Percentiles rank a stretch among this genome's conserved stretches.
Conservation (phyloP, 768 basidiomycete genomes). For the Lactifluus rugatus region DNA sequence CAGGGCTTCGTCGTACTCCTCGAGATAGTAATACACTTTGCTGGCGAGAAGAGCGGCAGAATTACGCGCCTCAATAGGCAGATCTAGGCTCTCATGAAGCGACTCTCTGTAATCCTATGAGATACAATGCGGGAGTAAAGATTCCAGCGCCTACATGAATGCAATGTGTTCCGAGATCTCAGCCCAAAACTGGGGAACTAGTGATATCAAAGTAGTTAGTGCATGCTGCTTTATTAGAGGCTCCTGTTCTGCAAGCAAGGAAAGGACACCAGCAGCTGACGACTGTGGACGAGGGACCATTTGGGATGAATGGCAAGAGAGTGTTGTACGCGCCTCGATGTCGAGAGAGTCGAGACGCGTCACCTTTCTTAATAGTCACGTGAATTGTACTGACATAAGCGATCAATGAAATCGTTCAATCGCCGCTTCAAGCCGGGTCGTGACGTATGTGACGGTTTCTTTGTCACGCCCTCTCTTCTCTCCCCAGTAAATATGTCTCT, state of each 20-base stretch:
- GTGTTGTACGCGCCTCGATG: neutral
- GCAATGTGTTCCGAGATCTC: conserved; percentile 95
- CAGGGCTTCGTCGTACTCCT: conserved; percentile 90
- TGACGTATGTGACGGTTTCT: neutral
- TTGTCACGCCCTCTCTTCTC: conserved; percentile 10
- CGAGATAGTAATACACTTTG: conserved; percentile 96
- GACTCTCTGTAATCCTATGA: conserved; percentile 53
- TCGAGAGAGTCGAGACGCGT: conserved; percentile 29
- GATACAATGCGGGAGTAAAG: neutral
- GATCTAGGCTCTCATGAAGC: conserved; percentile 73
- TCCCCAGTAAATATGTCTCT: conserved; percentile 24
- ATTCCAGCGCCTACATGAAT: conserved; percentile 58
- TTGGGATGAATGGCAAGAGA: conserved; percentile 21
- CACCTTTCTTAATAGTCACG: conserved; percentile 21
- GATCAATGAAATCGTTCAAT: neutral
- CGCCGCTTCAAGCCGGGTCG: conserved; percentile 1
- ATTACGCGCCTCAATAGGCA: conserved; percentile 64
- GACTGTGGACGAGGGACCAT: conserved; percentile 72
- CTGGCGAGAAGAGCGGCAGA: conserved; percentile 89
- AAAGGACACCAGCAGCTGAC: conserved; percentile 83
- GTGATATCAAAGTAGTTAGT: conserved; percentile 65
- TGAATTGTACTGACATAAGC: neutral
- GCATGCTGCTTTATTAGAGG: conserved; percentile 86
- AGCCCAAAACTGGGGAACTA: conserved; percentile 95
- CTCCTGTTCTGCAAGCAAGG: conserved; percentile 84